These are phyloP conservation scores for Penicillium olsonii DNA, from an alignment of 2,329 filamentous ascomycete species.

Conservation along the genomic window DNA sequence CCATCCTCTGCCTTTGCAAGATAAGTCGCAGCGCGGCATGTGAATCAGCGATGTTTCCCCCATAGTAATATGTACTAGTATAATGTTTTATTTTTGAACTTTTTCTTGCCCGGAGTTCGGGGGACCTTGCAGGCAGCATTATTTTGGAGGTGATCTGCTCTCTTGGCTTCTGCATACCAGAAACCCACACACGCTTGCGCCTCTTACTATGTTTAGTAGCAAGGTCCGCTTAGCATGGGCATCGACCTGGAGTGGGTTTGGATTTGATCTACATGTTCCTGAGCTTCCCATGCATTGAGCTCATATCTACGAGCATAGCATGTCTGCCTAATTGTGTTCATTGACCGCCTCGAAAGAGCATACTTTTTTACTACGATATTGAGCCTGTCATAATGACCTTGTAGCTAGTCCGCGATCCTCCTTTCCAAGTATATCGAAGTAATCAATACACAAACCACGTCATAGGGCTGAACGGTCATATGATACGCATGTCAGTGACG, in stretches of 20 bases:
- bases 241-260: not conserved
- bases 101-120: not conserved
- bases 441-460: conserved; percentile 10
- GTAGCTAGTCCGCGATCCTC: too few species aligned
- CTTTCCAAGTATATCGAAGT: too few species aligned
- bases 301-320: not conserved
- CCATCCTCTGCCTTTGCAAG: not conserved
- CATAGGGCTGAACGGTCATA: conserved; percentile 24
- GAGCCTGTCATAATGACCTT: too few species aligned
- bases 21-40: too few species aligned
- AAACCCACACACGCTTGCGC: not conserved
- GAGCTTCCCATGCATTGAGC: not conserved
- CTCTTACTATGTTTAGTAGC: conserved; percentile 4
- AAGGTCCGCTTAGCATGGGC: not conserved
- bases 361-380: not conserved
- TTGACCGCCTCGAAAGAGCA: too few species aligned
- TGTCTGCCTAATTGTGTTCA: conserved; percentile 5
- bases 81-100: not conserved
- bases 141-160: not conserved
- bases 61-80: not conserved
- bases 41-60: not conserved
- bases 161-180: conserved; percentile 1
- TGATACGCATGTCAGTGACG: conserved; percentile 7
- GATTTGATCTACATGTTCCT: not conserved
- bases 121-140: conserved; percentile 3